Evolutionary conservation across 495 filamentous ascomycete species (phyloP), one percentile per base, ranked within the genome.

Genomic region (Hyaloscypha finlandica): DNA sequence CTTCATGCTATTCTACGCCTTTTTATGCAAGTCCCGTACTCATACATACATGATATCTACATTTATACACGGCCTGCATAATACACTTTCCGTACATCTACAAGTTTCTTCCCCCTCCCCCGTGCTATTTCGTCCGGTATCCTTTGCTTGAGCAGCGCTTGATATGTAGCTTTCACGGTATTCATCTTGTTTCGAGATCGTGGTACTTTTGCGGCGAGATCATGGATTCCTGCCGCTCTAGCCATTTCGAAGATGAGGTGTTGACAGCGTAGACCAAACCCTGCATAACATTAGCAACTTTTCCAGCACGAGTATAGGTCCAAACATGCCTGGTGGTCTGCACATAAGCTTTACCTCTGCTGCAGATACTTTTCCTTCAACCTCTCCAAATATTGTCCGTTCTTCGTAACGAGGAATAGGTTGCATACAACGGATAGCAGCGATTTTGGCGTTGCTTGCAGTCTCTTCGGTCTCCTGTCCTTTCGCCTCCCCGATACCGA

Each of bases 61-160:
- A 68, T 67, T 63, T 70, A 71, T 68, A 71, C 68, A 67, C 64
- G 69, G 33, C 94, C 93, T 20, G 90, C 92, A 80, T 97, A 98
- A 81, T 99, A 99, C 73, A 98, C 95, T 83, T 93, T 97, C 73
- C 95, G 83, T 56, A 94, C 90, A 82, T 99, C 95, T 20, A 98
- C 93, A 70, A 99, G 77, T 84, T 99, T 99, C 84, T 88, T 93
- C 54, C 95, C 94, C 60, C 92, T 79, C 51, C 89, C 94, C 35
- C 89, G 81, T 54, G 95, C 95, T 74, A 99, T 84, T 72, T 93
- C 88, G 74, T 98, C 92, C 11, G 96, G 96, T 70, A 94, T 79
- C 65, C 82, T 85, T 81, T 99, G 95, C 79, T 78, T 89, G 79
- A 84, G 82, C 55, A 99, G 81, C 1, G 94, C 95, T 74, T 93